Evolutionary conservation across 2,329 filamentous ascomycete species (phyloP), one percentile per base, ranked within the genome.

Genomic region (Sporothrix globosa): DNA sequence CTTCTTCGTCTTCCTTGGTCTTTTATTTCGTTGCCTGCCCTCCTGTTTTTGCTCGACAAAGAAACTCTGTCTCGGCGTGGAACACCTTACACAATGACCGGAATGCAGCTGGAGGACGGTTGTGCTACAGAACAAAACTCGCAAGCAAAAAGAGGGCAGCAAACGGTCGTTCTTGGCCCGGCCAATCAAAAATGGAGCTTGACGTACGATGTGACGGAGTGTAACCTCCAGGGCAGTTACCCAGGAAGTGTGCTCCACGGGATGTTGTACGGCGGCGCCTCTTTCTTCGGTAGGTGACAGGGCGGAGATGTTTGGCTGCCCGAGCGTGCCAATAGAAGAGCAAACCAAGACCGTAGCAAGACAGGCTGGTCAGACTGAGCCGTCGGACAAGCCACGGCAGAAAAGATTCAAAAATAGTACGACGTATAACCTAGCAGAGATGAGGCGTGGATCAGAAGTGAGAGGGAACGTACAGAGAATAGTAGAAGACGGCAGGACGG

Each of bases 211-310:
- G n/a, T 27, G 46, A 52, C 24, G 46, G 44, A 7, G 5, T 48
- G 14, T 7, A 65, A 24, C 60, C 60, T 48, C 44, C 24, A 65
- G 7, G 24, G 30, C 39, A 11, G 24, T 13, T n/a, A 30, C 34
- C 54, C 30, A 41, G 56, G 56, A 41, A 10, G 21, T 27, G 39
- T 63, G 41, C 39, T 63, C 39, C 58, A 14, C 58, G 17, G 13
- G 58, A 46, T 63, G 63, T 67, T 9, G 30, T 46, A 67, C 48
- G 27, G n/a, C 48, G 39, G 63, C 63, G 63, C 48, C 46, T 27
- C 63, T 4, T 52, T 67, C 17, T 53, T 67, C 46, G 48, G 63
- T 48, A 50, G 48, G 27, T 24, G 46, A 34, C 63, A 67, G 46
- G 44, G 17, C 61, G 27, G 14, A 34, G 61, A 2, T 52, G 44